Evolutionary conservation across 2,329 filamentous ascomycete species (phyloP), one percentile per base, ranked within the genome.

Genomic region (Dactylella cylindrospora): DNA sequence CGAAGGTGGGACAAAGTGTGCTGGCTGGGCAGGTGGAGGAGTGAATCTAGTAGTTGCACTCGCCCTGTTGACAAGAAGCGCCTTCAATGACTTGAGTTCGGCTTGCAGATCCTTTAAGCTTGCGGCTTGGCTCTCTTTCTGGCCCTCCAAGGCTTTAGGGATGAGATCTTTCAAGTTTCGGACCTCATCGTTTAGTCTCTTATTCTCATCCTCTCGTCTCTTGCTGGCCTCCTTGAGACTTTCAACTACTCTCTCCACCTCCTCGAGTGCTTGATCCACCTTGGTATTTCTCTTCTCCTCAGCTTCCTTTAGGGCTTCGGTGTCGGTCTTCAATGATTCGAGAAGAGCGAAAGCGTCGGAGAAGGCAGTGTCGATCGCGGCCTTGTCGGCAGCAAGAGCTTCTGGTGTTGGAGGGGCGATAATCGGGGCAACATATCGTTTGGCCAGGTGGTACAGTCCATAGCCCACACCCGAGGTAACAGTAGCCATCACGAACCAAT

Each of bases 401-500:
- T 94, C 90, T 7, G 90, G 88, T 1, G 93, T 98, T 1, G 93
- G 93, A 3, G 93, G 94, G 9, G 90, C 85, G 62, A 98, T 89
- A 22, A 98, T 77, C 33, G 93, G 93, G 66, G 86, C 82, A 55
- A 98, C 84, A 70, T 98, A 98, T 70, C 93, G 88, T 83, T 94
- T 94, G 62, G 90, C 88, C 12, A 96, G 80, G 66, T 85, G 82
- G 72, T 93, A 98, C 17, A 95, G 74, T 0, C 90, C 91, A 70
- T 96, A 97, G 31, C 89, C 81, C 15, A 96, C 84, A 41, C 90
- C 89, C 54, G 90, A 86, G 65, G 94, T 85, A 9, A 97, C 88
- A 0, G 93, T 98, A 5, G 93, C 93, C 89, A 97, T 95, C 74
- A 98, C 97, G 75, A 98, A 98, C 87, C 90, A 97, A 72, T 98